Evolutionary conservation across 306 rosid genomes (phyloP), one percentile per base, ranked within the genome.

Genomic region (Cercis canadensis): DNA sequence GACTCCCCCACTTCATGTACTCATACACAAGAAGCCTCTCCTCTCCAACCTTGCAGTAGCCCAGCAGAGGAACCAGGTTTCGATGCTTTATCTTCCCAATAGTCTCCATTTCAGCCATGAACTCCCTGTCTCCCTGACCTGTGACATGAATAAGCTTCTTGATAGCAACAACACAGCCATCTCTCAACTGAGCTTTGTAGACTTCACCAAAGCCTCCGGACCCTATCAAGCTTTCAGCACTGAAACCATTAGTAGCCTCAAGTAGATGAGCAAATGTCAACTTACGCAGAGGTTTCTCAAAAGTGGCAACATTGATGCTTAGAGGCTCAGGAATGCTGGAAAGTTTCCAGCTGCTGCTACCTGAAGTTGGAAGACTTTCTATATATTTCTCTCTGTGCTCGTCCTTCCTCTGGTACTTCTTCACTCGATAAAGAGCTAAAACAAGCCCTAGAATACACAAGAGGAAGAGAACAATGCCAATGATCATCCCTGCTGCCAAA

Each of bases 41-140:
- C 66, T 90, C 96, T 14, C 92, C 94, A 44, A 87, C 63, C 76
- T 87, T 90, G 67, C 94, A 90, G 78, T 90, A 90, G 19, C 96
- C 96, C 8, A 90, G 75, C 61, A 90, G 62, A 0, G 87, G 94
- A 65, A 90, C 94, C 68, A 90, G 77, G 75, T 90, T 90, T 66
- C 94, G 73, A 64, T 90, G 94, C 73, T 90, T 90, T 56, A 90
- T 86, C 79, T 86, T 90, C 66, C 96, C 96, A 8, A 90, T 84
- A 36, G 96, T 90, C 77, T 90, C 96, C 96, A 90, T 87, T 80
- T 90, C 94, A 0, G 96, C 96, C 89, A 87, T 87, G 74, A 90
- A 90, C 78, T 90, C 96, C 70, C 96, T 80, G 59, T 90, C 94
- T 46, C 96, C 96, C 80, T 90, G 96, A 32, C 92, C 84, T 15